Conservation (phyloP, 2,329 filamentous ascomycete genomes). For the Pseudocercospora macadamiae region DNA sequence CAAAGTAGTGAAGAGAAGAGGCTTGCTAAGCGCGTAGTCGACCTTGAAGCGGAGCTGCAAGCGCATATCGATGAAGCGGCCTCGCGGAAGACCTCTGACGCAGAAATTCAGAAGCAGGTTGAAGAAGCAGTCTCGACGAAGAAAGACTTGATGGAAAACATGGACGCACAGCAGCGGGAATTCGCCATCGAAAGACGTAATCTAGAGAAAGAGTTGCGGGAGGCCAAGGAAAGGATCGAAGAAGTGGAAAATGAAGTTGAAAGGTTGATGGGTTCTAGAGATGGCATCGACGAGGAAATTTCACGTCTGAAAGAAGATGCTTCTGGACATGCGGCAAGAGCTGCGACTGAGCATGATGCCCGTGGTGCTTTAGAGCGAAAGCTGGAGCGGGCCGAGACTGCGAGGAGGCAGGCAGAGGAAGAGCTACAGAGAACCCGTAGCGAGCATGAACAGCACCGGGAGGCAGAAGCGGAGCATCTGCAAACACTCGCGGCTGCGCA, state of each 20-base stretch:
- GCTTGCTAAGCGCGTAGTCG: slow-evolving; percentile 63
- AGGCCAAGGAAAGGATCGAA: slow-evolving; percentile 75
- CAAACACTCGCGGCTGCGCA: slow-evolving; percentile 41
- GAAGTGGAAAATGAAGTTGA: slow-evolving; percentile 93
- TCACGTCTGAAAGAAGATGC: slow-evolving; percentile 59
- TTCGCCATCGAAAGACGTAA: slow-evolving; percentile 83
- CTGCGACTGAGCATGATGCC: slow-evolving; percentile 63
- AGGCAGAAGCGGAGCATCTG: slow-evolving; percentile 42
- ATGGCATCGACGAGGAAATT: slow-evolving; percentile 77
- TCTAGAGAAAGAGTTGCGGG: slow-evolving; percentile 77
- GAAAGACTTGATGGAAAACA: slow-evolving; percentile 89
- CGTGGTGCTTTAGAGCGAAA: slow-evolving; percentile 61
- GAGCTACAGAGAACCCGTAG: slow-evolving; percentile 56
- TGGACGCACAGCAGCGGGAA: slow-evolving; percentile 87
- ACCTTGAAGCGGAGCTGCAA: slow-evolving; percentile 77
- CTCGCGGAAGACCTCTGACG: slow-evolving; percentile 55
- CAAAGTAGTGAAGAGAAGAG: slow-evolving; percentile 64
- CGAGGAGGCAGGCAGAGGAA: slow-evolving; percentile 36
- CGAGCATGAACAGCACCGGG: slow-evolving; percentile 60
- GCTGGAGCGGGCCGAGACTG: slow-evolving; percentile 39
- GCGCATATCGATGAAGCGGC: slow-evolving; percentile 74
- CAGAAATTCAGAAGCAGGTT: slow-evolving; percentile 68
- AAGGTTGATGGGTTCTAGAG: slow-evolving; percentile 76
- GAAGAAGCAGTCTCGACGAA: slow-evolving; percentile 91
- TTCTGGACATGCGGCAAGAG: slow-evolving; percentile 66